These are phyloP conservation scores for Phytophthora pisi DNA, from an alignment of 352 stramenopile genomes.

Conservation along the genomic window DNA sequence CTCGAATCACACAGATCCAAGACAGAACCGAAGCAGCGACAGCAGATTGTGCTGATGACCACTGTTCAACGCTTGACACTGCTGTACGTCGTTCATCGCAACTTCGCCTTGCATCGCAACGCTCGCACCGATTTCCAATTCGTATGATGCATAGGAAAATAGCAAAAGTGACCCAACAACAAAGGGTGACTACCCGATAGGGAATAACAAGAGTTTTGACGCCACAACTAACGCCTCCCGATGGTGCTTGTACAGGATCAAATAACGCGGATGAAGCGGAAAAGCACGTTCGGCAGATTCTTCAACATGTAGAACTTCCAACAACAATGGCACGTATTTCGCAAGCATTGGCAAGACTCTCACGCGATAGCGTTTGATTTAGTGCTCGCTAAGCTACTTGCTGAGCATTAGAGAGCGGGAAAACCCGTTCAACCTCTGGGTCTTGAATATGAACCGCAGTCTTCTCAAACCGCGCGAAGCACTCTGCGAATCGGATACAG, in stretches of 20 bases:
- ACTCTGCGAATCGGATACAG: conserved; percentile 66
- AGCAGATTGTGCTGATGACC: not conserved
- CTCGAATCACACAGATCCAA: conserved; percentile 1
- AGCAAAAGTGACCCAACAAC: too few species aligned
- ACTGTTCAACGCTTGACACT: not conserved
- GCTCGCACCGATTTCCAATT: too few species aligned
- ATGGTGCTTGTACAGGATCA: not conserved
- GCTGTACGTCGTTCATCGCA: not conserved
- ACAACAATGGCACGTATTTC: not conserved
- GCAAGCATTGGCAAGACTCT: not conserved
- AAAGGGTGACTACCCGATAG: too few species aligned
- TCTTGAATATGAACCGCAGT: conserved; percentile 57
- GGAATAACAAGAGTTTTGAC: too few species aligned
- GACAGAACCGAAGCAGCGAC: not conserved
- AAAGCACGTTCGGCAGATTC: conserved; percentile 8
- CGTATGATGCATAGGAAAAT: too few species aligned
- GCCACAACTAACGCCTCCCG: not conserved
- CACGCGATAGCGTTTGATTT: not conserved
- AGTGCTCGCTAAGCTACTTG: not conserved
- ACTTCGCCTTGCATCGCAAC: not conserved
- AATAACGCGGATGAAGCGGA: conserved; percentile 35
- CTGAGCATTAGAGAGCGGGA: conserved; percentile 30
- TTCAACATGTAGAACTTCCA: too few species aligned
- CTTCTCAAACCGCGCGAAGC: conserved; percentile 51
- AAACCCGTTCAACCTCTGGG: conserved; percentile 46